Conservation (phyloP, 2,329 filamentous ascomycete species). For the Keithomyces neogunnii region DNA sequence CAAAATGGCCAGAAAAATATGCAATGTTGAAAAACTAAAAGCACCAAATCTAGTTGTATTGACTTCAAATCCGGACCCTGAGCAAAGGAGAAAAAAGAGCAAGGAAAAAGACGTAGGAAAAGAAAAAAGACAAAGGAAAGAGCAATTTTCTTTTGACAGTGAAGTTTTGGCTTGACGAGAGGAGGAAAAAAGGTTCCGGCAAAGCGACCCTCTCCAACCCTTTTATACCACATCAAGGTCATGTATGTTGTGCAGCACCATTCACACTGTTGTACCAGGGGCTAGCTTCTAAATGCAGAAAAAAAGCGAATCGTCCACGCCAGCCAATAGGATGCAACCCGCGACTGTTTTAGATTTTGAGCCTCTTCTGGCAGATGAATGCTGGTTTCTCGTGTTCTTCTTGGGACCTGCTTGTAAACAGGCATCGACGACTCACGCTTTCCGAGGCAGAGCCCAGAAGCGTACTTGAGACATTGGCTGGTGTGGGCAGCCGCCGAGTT, state of each 20-base stretch:
- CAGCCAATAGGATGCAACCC: not conserved
- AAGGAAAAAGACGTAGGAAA: constrained; percentile 14
- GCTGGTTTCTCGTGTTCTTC: too few species aligned
- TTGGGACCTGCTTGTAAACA: not conserved
- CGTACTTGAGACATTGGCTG: constrained; percentile 10
- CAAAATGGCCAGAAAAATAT: constrained; percentile 8
- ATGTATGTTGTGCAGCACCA: not conserved
- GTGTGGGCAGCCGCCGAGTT: constrained; percentile 14
- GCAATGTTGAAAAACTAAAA: constrained; percentile 12
- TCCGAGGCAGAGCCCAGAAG: not conserved
- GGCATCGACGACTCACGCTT: not conserved
- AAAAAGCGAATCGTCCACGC: not conserved
- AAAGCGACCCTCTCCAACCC: not conserved
- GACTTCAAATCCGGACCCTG: constrained; percentile 15
- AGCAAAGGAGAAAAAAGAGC: constrained; percentile 15
- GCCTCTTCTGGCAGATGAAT: not conserved
- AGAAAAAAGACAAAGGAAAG: constrained; percentile 11
- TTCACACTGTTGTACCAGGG: not conserved
- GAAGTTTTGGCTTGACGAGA: not conserved
- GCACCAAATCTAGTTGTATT: constrained; percentile 15
- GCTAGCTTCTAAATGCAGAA: not conserved
- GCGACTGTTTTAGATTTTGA: not conserved
- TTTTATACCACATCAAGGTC: not conserved
- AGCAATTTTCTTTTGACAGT: constrained; percentile 7
- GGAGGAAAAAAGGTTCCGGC: not conserved